phyloP scores from a whole-genome alignment of 345 rosid genomes.

The Citrus sinensis region DVS_A1.0 CM039164.1:24102501-24103000 shows the following conservation, averaged over 20 bases:
- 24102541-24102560: slow-evolving; percentile 15
- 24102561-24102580: slow-evolving; percentile 20
- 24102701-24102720: slow-evolving; percentile 12
- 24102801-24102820: slow-evolving; percentile 9
- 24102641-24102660: slow-evolving; percentile 29
- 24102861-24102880: slow-evolving; percentile 19
- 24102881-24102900: slow-evolving; percentile 20
- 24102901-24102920: slow-evolving; percentile 30
- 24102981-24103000: background rate
- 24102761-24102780: slow-evolving; percentile 36
- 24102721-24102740: slow-evolving; percentile 18
- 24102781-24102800: slow-evolving; percentile 18
- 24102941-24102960: background rate
- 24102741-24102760: slow-evolving; percentile 23
- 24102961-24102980: background rate
- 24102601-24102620: slow-evolving; percentile 7
- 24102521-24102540: slow-evolving; percentile 22
- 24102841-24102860: slow-evolving; percentile 24
- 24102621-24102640: slow-evolving; percentile 11
- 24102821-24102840: slow-evolving; percentile 30
- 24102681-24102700: background rate
- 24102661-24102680: background rate
- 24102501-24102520: slow-evolving; percentile 25
- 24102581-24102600: slow-evolving; percentile 25
- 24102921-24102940: background rate